Evolutionary conservation across 768 basidiomycete species (phyloP).

Genomic region (Lactarius hatsudake): DNA sequence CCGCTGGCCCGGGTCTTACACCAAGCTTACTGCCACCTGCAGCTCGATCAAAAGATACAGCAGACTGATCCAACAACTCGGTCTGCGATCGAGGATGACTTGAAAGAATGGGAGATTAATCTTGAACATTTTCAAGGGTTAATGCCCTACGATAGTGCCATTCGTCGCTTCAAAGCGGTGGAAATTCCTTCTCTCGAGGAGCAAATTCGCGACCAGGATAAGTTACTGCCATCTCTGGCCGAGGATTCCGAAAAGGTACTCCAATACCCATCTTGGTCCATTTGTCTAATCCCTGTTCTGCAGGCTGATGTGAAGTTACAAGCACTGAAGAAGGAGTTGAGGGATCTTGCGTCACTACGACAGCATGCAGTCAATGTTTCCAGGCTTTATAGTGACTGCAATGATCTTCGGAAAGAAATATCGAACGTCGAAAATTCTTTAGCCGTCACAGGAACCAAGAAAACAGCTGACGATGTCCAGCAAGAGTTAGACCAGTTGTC

Average conservation of each 20-base stretch:
- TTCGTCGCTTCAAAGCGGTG: slow-evolving; percentile 50
- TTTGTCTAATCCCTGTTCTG: slow-evolving; percentile 8
- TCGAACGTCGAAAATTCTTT: slow-evolving; percentile 65
- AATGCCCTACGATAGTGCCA: slow-evolving; percentile 52
- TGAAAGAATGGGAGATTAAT: slow-evolving; percentile 59
- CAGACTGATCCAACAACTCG: slow-evolving; percentile 49
- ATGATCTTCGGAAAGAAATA: slow-evolving; percentile 60
- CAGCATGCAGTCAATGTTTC: slow-evolving; percentile 57
- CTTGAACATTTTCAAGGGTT: slow-evolving; percentile 56
- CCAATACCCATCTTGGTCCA: slow-evolving; percentile 1
- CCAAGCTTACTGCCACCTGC: not conserved
- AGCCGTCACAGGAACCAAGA: slow-evolving; percentile 66
- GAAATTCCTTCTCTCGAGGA: slow-evolving; percentile 70
- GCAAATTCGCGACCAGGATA: slow-evolving; percentile 57
- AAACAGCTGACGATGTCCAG: slow-evolving; percentile 85
- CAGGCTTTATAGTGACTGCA: slow-evolving; percentile 57
- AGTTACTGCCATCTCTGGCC: slow-evolving; percentile 50
- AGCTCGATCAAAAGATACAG: slow-evolving; percentile 67
- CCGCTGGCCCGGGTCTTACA: not conserved
- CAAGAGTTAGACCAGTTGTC: slow-evolving; percentile 63
- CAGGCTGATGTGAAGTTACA: slow-evolving; percentile 56
- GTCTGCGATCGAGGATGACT: slow-evolving; percentile 43
- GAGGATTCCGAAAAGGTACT: slow-evolving; percentile 61
- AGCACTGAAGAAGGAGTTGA: slow-evolving; percentile 53
- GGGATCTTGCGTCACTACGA: slow-evolving; percentile 58